A percentile compares a stretch with the other conserved stretches of the same genome.
phyloP scores from a whole-genome alignment of 192 early-diverging fungal genomes.

The Backusella westeae region DNA sequence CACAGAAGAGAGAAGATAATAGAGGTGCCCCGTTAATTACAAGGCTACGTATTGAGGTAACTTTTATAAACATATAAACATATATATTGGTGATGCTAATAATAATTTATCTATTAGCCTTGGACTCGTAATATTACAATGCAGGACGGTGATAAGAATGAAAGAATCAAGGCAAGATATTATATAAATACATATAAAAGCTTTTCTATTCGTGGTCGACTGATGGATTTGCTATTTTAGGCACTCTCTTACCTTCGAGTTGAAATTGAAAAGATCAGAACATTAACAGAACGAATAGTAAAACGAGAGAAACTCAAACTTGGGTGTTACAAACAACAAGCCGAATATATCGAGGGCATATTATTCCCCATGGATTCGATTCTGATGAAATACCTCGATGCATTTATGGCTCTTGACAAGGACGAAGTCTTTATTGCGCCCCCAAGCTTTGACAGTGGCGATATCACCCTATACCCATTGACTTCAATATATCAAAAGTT shows the following conservation, averaged over 20 bases:
- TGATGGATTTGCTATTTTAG: constrained; percentile 7
- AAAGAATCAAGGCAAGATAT: too few species aligned
- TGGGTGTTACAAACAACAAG: constrained; percentile 50
- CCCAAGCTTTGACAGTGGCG: neutral
- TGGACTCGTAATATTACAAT: constrained; percentile 72
- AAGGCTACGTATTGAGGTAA: constrained; percentile 88
- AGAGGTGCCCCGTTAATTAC: constrained; percentile 93
- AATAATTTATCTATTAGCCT: constrained; percentile 46
- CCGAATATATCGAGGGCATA: constrained; percentile 61
- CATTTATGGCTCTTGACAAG: constrained; percentile 48
- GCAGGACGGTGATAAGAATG: neutral
- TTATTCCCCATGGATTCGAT: constrained; percentile 72
- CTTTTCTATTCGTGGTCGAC: too few species aligned
- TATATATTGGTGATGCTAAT: neutral
- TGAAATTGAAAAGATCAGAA: constrained; percentile 86
- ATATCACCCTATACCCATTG: neutral
- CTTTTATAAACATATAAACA: neutral
- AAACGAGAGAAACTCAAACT: constrained; percentile 71
- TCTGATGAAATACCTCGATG: constrained; percentile 59
- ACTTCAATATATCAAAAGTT: constrained; percentile 19
- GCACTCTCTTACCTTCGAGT: constrained; percentile 56
- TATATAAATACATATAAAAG: too few species aligned
- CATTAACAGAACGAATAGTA: constrained; percentile 76
- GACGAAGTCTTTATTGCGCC: neutral
- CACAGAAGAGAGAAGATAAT: constrained; percentile 82